Evolutionary conservation across 129 eudicot genomes (phyloP).

Genomic region (Chrysanthemum lavandulifolium): DNA sequence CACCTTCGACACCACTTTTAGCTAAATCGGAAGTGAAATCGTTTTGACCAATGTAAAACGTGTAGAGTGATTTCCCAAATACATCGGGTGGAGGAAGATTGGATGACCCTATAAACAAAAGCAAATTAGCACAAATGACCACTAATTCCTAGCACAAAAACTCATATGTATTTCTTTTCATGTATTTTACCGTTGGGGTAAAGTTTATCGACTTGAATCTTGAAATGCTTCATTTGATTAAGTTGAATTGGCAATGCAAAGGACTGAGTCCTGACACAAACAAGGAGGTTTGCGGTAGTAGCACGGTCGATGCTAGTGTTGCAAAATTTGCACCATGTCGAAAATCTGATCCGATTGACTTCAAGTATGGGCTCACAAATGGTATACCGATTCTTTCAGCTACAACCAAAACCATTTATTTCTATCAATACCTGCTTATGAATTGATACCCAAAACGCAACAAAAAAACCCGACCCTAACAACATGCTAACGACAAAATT

Average conservation of each 20-base stretch:
- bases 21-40: slow-evolving; percentile 83
- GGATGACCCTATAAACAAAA: slow-evolving; percentile 31
- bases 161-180: no score
- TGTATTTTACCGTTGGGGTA: slow-evolving; percentile 46
- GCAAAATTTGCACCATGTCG: slow-evolving; percentile 88
- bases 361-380: slow-evolving; percentile 78
- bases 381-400: slow-evolving; percentile 80
- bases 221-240: slow-evolving; percentile 68
- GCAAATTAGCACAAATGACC: not conserved
- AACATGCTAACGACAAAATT: no score
- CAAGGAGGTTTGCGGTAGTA: slow-evolving; percentile 66
- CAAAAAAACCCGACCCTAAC: no score
- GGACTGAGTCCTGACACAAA: slow-evolving; percentile 85
- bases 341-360: slow-evolving; percentile 78
- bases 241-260: slow-evolving; percentile 71
- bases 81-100: slow-evolving; percentile 57
- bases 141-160: not conserved
- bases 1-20: slow-evolving; percentile 50
- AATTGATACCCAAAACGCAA: no score
- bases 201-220: slow-evolving; percentile 45
- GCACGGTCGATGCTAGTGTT: slow-evolving; percentile 79
- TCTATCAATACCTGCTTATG: no score
- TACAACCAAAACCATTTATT: slow-evolving; percentile 25
- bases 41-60: slow-evolving; percentile 87
- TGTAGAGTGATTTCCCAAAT: slow-evolving; percentile 78